phyloP scores from a whole-genome alignment of 371 early-diverging fungal species.

The Haplosporangium sp. region DNA sequence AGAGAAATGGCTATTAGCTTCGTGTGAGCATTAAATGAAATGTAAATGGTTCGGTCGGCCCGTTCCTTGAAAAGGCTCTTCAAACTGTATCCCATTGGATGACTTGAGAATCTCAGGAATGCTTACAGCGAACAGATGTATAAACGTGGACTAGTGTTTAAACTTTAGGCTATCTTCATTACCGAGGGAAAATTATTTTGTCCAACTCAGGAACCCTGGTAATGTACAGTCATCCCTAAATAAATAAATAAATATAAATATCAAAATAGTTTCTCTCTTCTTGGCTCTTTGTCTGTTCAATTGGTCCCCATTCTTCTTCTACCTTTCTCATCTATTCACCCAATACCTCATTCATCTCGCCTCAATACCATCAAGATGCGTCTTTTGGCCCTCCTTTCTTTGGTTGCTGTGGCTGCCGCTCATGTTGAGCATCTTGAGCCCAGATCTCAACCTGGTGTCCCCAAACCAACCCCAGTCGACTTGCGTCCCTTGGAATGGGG shows the following conservation, averaged over 20 bases:
- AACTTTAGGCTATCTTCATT: neutral
- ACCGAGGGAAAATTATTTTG: neutral
- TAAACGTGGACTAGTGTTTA: conserved; percentile 1
- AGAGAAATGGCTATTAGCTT: too few relatives aligned
- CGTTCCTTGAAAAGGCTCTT: neutral
- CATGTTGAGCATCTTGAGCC: conserved; percentile 20
- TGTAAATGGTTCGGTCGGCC: neutral
- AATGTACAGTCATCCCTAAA: too few relatives aligned
- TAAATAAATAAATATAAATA: neutral
- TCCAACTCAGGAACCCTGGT: too few relatives aligned
- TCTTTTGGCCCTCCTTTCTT: conserved; percentile 17
- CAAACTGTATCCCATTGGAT: neutral
- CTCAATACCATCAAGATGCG: conserved; percentile 9
- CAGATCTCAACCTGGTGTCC: conserved; percentile 56
- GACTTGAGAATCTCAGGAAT: neutral
- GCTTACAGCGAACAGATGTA: neutral
- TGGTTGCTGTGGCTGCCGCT: conserved; percentile 35
- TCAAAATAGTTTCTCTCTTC: neutral
- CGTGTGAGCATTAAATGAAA: too few relatives aligned
- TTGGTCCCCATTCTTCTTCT: too few relatives aligned
- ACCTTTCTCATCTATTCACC: too few relatives aligned
- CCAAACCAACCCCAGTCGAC: conserved; percentile 42
- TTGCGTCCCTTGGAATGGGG: conserved; percentile 61
- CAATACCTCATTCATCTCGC: too few relatives aligned
- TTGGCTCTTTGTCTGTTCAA: neutral